Evolutionary conservation across 1,284 basidiomycete species (phyloP), one percentile per base, ranked within the genome.

Genomic region (Inonotus obliquus): DNA sequence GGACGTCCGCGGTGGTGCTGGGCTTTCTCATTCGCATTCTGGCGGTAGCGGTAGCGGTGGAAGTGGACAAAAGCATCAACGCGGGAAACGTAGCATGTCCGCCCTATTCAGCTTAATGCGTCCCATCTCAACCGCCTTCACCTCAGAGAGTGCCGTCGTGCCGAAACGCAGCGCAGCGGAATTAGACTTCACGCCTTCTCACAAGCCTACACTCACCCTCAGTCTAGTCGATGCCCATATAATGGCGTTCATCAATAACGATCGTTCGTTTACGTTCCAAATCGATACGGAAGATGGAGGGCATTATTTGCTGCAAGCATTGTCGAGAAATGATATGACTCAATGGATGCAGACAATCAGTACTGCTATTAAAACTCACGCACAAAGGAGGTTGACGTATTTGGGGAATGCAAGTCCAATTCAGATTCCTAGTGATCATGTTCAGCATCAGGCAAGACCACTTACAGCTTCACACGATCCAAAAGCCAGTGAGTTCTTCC

Each of bases 241-340:
- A 17, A 77, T 80, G 2, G 81, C 83, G 62, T 87, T 87, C 67
- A 81, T 86, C 72, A 91, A 91, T 70, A 85, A 87, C 68, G 87
- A 90, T 64, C 80, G 91, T 32, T 89, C 90, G 51, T 93, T 85
- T 70, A 85, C 84, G 39, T 91, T 93, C 77, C 84, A 89, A 69
- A 76, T 94, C 44, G 84, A 88, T 66, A 90, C 91, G 1, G 92
- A 94, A 69, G 91, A 94, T 69, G 92, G 92, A 4, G 90, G 89
- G 0, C 85, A 88, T 67, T 91, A 91, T 67, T 73, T 92, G 27
- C 74, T 94, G 17, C 91, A 94, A 71, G 85, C 89, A 0, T 71
- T 83, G 35, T 84, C 80, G 62, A 83, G 79, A 70, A 75, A 77
- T 32, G 89, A 92, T 65, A 85, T 90, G 82, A 77, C 72, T 57